phyloP scores from a whole-genome alignment of 2,329 filamentous ascomycete species.

The Fusarium sp. region DNA sequence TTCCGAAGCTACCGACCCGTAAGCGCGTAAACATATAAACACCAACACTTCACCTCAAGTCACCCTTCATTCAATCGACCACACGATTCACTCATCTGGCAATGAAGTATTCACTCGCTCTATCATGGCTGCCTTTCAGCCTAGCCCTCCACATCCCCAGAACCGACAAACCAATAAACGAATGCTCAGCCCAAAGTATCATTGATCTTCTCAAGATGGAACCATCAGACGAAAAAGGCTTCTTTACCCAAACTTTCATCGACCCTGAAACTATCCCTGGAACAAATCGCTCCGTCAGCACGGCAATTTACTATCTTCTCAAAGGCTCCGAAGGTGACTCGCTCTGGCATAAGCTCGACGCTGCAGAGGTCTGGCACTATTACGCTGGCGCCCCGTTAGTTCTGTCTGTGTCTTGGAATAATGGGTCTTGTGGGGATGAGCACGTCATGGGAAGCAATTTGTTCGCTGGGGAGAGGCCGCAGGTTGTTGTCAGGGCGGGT shows the following conservation, averaged over 20 bases:
- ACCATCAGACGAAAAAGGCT: conserved; percentile 62
- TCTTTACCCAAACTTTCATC: conserved; percentile 59
- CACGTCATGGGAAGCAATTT: conserved; percentile 17
- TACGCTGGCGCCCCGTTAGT: conserved; percentile 63
- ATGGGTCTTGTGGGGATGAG: conserved; percentile 49
- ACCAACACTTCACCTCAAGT: too few relatives aligned
- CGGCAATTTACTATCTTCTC: conserved; percentile 65
- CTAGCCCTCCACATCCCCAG: conserved; percentile 11
- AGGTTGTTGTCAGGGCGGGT: conserved; percentile 8
- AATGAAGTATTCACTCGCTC: conserved; percentile 4
- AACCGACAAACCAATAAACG: not conserved
- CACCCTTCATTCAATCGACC: too few relatives aligned
- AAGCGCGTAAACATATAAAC: not conserved
- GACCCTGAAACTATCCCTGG: conserved; percentile 49
- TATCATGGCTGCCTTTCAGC: conserved; percentile 8
- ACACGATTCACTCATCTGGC: not conserved
- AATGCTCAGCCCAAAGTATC: conserved; percentile 54
- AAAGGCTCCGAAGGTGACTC: conserved; percentile 57
- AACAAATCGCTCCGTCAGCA: conserved; percentile 56
- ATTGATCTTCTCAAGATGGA: conserved; percentile 56
- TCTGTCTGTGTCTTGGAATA: conserved; percentile 57
- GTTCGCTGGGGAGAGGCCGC: conserved; percentile 15
- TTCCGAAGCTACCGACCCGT: conserved; percentile 2
- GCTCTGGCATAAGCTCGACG: conserved; percentile 61
- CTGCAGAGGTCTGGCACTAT: conserved; percentile 64